A percentile compares a stretch with the other conserved stretches of the same genome.
Evolutionary conservation across 2,329 filamentous ascomycete genomes (phyloP).

Genomic region (Amesomyces nigricolor): DNA sequence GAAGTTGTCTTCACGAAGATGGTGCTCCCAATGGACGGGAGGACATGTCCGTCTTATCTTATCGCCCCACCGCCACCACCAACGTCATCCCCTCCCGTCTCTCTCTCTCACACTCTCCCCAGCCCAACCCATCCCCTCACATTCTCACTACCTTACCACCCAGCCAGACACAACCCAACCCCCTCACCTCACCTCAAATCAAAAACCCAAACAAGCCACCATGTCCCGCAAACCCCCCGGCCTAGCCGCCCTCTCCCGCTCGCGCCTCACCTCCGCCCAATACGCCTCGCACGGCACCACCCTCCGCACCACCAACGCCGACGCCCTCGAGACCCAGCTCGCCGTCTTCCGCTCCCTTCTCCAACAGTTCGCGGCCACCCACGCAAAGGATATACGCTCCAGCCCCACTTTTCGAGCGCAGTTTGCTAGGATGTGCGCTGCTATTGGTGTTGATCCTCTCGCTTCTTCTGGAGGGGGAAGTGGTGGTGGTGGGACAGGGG

Average conservation of each 20-base stretch:
- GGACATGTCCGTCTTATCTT: constrained; percentile 15
- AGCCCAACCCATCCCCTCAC: background rate
- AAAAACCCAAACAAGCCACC: constrained; percentile 4
- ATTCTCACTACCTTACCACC: background rate
- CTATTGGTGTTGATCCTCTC: constrained; percentile 92
- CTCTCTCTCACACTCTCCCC: background rate
- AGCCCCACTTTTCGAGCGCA: constrained; percentile 93
- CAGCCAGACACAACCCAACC: background rate
- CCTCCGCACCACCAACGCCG: constrained; percentile 77
- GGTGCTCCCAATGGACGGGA: too few species aligned
- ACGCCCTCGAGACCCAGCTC: constrained; percentile 85
- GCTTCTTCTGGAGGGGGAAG: constrained; percentile 41
- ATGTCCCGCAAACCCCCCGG: constrained; percentile 81
- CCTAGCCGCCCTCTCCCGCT: constrained; percentile 83
- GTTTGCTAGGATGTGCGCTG: constrained; percentile 96
- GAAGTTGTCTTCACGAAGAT: too few species aligned
- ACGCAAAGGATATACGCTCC: constrained; percentile 91
- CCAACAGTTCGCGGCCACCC: constrained; percentile 90
- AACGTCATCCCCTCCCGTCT: constrained; percentile 2
- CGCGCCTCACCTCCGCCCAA: constrained; percentile 76
- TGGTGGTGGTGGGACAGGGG: constrained; percentile 32
- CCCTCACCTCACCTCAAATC: background rate
- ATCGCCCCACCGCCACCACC: constrained; percentile 12
- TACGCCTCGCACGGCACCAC: constrained; percentile 85
- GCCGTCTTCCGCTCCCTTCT: constrained; percentile 93